Evolutionary conservation across 139 green algal genomes (phyloP), one percentile per base, ranked within the genome.

Genomic region (Ulvella scutata): DNA sequence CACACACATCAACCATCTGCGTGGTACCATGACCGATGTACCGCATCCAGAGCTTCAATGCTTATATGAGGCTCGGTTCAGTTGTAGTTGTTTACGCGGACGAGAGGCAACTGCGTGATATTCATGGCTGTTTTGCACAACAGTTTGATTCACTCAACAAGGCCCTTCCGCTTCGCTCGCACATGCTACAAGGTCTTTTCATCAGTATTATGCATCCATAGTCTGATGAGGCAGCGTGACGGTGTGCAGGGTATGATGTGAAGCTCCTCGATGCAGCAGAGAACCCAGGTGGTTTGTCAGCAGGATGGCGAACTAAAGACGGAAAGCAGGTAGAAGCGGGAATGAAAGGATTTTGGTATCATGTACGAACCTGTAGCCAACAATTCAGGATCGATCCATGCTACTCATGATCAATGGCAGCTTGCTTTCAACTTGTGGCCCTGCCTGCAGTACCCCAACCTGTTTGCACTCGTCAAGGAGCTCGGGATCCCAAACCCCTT

Each of bases 271-370:
- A 95, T 78, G 91, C 85, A 0, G 43, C 82, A 0, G 74, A 83
- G 17, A 90, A 93, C 79, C 90, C 89, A 67, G 86, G 86, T 3
- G 82, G 79, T 28, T 40, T 92, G 4, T 87, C 83, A 4, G 80
- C 84, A 10, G 87, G 88, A 17, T 93, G 84, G 80, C 79, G 84
- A 2, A 93, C 85, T 4, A 34, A 62, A 1, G 75, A 86, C 43
- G 89, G 90, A 0, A 77, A 86, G 20, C 72, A 84, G 21, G 87
- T 96, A n/a, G 92, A 97, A 77, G 89, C 89, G n/a, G 92, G 92
- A 7, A 89, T 92, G 79, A 96, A 97, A 62, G 90, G 88, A 36
- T 93, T 93, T 43, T 94, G 88, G 88, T 87, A 82, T 60, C 78
- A 86, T 61, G 81, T 86, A 23, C 10, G 39, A 59, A 37, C 39